Evolutionary conservation across 192 early-diverging fungal species (phyloP), one percentile per base, ranked within the genome.

Genomic region (Rhizoclosmatium globosum): DNA sequence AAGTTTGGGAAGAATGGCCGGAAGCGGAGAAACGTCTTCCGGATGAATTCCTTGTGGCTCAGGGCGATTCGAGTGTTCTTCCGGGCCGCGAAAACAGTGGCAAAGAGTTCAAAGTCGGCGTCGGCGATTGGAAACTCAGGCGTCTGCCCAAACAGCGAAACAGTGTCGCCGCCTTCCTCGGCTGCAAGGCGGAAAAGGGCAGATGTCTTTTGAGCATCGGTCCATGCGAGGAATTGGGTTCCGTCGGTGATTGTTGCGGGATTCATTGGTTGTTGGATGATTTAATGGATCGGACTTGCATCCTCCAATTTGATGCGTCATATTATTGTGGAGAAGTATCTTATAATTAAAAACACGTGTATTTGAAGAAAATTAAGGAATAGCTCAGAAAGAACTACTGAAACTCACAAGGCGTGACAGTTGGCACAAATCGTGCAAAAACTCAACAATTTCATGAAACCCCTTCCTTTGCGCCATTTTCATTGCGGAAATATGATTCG

Each of bases 41-140:
- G 19, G 31, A 64, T 64, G 31, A 64, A 64, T 9, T 7, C n/a
- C 61, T 64, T 64, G 61, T 64, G 61, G 23, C 61, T 64, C 61
- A 64, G 23, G 19, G 61, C 61, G 23, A 64, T 64, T 9, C 7
- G 19, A 17, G 31, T 38, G 61, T 64, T 64, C 7, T 9, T 7
- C 15, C 7, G 7, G 61, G 61, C 61, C 7, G 13, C 31, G 61
- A 64, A 64, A 38, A 7, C 61, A 31, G 13, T 7, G 7, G 61
- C 61, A 38, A 64, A 38, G 11, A 31, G 9, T 9, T 64, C 7
- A 38, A 23, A 64, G 61, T 64, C 61, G 0, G 9, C 19, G 23
- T 64, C 61, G 61, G 0, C 9, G 17, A 64, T 11, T 64, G 19
- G 17, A 17, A 31, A 64, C 7, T 17, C 23, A 0, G 38, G 7